Evolutionary conservation across 2,329 filamentous ascomycete species (phyloP).

Genomic region (Nemania abortiva): DNA sequence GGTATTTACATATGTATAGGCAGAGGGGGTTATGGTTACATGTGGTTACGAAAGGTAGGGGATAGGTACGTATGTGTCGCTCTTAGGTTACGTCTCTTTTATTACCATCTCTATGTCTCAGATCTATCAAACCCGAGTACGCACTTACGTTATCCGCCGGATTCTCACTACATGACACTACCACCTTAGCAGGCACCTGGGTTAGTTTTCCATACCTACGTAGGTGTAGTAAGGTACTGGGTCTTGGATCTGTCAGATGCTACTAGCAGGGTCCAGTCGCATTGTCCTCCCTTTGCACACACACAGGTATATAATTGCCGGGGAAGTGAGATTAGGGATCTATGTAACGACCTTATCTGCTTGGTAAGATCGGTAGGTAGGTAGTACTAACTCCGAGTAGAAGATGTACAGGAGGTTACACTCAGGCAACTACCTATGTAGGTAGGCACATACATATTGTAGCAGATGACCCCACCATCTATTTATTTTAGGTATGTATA

Average conservation of each 20-base stretch:
- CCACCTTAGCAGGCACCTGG: background rate
- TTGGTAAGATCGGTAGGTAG: background rate
- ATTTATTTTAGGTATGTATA: background rate
- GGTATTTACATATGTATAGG: background rate
- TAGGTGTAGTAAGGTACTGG: slow-evolving; percentile 34
- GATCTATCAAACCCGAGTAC: slow-evolving; percentile 16
- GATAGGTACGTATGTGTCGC: background rate
- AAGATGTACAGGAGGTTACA: background rate
- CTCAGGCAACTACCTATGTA: too few relatives aligned
- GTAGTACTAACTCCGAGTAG: background rate
- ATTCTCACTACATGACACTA: slow-evolving; percentile 32
- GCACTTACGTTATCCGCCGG: slow-evolving; percentile 25
- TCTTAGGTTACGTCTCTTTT: background rate
- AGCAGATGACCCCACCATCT: slow-evolving; percentile 15
- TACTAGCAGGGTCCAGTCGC: slow-evolving; percentile 20
- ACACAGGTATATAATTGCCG: background rate
- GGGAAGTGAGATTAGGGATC: slow-evolving; percentile 26
- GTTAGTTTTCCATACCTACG: background rate
- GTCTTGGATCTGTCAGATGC: slow-evolving; percentile 32
- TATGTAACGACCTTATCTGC: slow-evolving; percentile 28
- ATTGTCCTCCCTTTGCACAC: background rate
- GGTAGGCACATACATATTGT: background rate
- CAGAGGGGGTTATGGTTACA: background rate
- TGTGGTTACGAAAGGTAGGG: background rate
- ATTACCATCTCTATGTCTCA: background rate